A percentile compares a stretch with the other conserved stretches of the same genome.
phyloP scores from a whole-genome alignment of 768 basidiomycete species.

The Kwoniella heveanensis region DNA sequence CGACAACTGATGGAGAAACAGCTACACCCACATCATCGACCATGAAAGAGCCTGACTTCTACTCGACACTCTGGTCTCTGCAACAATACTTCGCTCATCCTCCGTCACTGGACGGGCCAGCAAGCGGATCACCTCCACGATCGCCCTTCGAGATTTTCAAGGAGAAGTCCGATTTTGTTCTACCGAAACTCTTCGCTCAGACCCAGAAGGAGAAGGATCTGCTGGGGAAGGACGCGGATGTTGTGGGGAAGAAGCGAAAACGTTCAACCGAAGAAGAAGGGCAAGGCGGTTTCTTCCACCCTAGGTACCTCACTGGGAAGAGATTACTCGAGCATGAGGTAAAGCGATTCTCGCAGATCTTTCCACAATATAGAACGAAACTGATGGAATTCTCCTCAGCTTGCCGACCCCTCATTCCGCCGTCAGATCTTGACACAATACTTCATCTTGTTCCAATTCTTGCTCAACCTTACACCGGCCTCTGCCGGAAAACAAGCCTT shows the following conservation, averaged over 20 bases:
- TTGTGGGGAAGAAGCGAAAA: constrained; percentile 32
- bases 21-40: constrained; percentile 1
- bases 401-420: constrained; percentile 49
- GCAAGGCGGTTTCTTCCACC: constrained; percentile 42
- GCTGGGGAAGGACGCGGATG: constrained; percentile 36
- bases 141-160: constrained; percentile 45
- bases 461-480: constrained; percentile 48
- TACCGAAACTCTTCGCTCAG: constrained; percentile 45
- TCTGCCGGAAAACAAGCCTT: constrained; percentile 46
- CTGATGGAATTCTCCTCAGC: constrained; percentile 25
- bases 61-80: constrained; percentile 49
- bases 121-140: constrained; percentile 7
- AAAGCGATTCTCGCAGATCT: no score
- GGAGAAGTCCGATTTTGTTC: constrained; percentile 44
- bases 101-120: constrained; percentile 33
- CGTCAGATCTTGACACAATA: constrained; percentile 53
- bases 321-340: constrained; percentile 47
- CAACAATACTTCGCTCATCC: constrained; percentile 50
- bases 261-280: constrained; percentile 21
- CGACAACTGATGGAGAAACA: constrained; percentile 3
- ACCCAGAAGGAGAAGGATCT: constrained; percentile 44
- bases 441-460: constrained; percentile 51
- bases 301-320: constrained; percentile 46
- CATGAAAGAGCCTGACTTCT: constrained; percentile 38
- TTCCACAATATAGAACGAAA: no score